phyloP scores from a whole-genome alignment of 768 basidiomycete genomes.

The Lactarius psammicola region DNA sequence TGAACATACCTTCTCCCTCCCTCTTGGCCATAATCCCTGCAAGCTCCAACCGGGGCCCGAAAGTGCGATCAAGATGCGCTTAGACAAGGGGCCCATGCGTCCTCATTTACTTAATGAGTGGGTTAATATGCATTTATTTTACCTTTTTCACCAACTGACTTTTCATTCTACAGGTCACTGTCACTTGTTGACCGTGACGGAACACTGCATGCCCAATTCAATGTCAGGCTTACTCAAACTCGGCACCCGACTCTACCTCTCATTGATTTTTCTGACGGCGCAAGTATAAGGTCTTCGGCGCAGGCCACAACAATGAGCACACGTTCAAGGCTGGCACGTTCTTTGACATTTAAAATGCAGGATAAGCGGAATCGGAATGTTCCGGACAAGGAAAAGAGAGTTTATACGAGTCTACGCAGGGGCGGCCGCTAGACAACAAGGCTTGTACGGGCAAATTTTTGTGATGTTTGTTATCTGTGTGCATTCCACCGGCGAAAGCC shows the following conservation, averaged over 20 bases:
- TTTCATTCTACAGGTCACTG: constrained; percentile 27
- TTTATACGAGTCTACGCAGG: not conserved
- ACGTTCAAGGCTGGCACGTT: not conserved
- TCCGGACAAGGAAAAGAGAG: not conserved
- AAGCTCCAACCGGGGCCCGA: constrained; percentile 9
- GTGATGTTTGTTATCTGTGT: not conserved
- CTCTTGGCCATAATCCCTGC: not conserved
- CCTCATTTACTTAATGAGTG: constrained; percentile 37
- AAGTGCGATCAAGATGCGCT: constrained; percentile 7
- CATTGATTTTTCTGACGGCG: not conserved
- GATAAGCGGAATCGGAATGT: not conserved
- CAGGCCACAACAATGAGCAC: not conserved
- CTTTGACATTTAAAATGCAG: not conserved
- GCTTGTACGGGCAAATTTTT: not conserved
- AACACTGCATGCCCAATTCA: constrained; percentile 26
- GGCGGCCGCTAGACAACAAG: not conserved
- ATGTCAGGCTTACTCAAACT: constrained; percentile 1
- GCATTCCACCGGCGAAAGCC: not conserved
- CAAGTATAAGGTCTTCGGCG: not conserved
- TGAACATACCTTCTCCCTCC: not conserved
- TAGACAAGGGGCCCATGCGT: constrained; percentile 17
- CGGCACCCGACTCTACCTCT: not conserved
- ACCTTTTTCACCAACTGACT: not conserved
- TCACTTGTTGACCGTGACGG: constrained; percentile 30
- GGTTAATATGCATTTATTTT: constrained; percentile 31